These are phyloP conservation scores for Xerocomellus dryophilus DNA, from an alignment of 768 basidiomycete species.

Conservation along the genomic window DNA sequence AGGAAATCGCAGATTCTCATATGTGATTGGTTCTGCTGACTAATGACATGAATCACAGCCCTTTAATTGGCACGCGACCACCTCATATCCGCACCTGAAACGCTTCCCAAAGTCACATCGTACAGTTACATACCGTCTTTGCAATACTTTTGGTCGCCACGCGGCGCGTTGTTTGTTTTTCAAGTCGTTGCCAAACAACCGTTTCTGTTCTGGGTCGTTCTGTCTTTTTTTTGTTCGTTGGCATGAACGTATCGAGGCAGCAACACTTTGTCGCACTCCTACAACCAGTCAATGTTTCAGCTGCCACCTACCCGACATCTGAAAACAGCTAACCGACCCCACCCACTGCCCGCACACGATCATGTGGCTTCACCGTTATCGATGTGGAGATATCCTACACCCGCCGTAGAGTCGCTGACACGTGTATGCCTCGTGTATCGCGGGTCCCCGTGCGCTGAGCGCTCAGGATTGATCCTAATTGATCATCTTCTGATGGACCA, in stretches of 20 bases:
- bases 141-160: no score
- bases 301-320: background rate
- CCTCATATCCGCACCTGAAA: no score
- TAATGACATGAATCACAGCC: constrained; percentile 9
- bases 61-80: constrained; percentile 18
- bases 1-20: constrained; percentile 19
- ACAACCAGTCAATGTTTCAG: no score
- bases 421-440: constrained; percentile 20
- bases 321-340: no score
- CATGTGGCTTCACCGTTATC: background rate
- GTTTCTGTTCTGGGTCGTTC: constrained; percentile 1
- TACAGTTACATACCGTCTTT: no score
- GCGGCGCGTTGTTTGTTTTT: constrained; percentile 6
- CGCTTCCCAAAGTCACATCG: no score
- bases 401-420: background rate
- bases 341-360: no score
- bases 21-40: constrained; percentile 32
- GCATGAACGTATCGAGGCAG: background rate
- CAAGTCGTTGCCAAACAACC: constrained; percentile 20
- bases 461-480: constrained; percentile 14
- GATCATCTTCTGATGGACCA: constrained; percentile 12
- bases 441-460: constrained; percentile 5
- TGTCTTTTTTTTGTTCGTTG: background rate
- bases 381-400: background rate
- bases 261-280: background rate